Percentiles rank a stretch among this genome's conserved stretches.
Evolutionary conservation across 139 green algal species (phyloP).

Genomic region (Auxenochlorella pyrenoidosa): DNA sequence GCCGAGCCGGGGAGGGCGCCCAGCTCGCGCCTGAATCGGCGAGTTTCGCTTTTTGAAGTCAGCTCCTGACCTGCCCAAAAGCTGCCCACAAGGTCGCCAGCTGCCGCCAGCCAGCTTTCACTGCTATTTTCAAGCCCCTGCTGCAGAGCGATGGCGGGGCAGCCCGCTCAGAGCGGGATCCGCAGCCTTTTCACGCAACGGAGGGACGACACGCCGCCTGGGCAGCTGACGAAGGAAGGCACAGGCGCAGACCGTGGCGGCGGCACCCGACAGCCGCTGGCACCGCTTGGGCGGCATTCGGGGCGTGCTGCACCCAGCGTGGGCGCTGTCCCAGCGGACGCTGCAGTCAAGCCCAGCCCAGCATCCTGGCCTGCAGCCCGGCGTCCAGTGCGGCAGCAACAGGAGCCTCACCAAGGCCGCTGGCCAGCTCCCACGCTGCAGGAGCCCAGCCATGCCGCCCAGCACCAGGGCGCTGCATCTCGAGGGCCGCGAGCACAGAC

Average conservation of each 20-base stretch:
- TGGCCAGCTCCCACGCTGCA: background rate
- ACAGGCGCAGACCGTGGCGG: background rate
- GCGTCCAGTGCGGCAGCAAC: background rate
- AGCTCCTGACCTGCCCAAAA: too few species aligned
- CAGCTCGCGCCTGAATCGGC: too few species aligned
- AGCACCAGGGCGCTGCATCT: background rate
- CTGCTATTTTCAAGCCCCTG: too few species aligned
- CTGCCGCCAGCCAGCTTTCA: too few species aligned
- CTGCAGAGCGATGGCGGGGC: too few species aligned
- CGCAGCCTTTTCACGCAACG: too few species aligned
- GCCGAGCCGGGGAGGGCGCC: too few species aligned
- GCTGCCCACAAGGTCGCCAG: too few species aligned
- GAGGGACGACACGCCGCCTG: too few species aligned
- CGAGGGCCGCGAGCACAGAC: background rate
- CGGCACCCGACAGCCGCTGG: background rate
- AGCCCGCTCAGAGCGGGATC: too few species aligned
- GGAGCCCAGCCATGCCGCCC: background rate
- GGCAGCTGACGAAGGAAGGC: too few species aligned
- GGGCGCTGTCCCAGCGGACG: background rate
- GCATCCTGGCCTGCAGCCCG: background rate
- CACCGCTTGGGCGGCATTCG: background rate
- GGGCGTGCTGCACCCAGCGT: background rate
- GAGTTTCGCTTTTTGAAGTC: too few species aligned
- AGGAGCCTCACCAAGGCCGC: background rate
- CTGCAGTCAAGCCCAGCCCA: background rate